Evolutionary conservation across 305 asterid species (phyloP), one percentile per base, ranked within the genome.

Genomic region (Striga hermonthica): DNA sequence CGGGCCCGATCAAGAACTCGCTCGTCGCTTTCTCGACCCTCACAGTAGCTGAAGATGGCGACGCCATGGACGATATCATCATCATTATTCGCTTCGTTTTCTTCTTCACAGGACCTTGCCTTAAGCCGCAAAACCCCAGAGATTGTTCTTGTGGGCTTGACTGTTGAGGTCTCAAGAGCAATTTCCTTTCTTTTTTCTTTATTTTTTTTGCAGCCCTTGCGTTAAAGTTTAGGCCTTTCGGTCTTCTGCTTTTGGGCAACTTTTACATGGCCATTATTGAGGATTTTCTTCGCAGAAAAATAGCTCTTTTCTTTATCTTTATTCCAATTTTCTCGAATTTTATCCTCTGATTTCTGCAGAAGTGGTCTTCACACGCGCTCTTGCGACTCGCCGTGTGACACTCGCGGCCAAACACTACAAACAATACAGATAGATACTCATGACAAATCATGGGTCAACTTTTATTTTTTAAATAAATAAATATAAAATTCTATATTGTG

Each of bases 11-110:
- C 81, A 93, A 79, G 77, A 93, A 86, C 82, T 93, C 99, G 91
- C 97, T 93, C n/a, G 97, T 93, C 8, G 99, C 97, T 72, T 93
- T 93, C 70, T 93, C 99, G 43, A 90, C 99, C 64, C 96, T 76
- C 53, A 78, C 80, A 55, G 84, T 58, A 47, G 86, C 93, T 56
- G 96, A 78, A 12, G 90, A 80, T 10, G 86, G 70, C 9, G 95
- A 76, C 6, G 81, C 76, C 65, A 81, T 71, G 15, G 82, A 70
- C 4, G 86, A 57, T 37, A 83, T 79, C 85, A 83, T 80, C 55
- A 22, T 22, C 31, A 22, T 22, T 22, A 0, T 60, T 12, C 45
- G 9, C 68, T 14, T 43, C 40, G 15, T 1, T 34, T 10, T 34
- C 34, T 13, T 35, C 5, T 6, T 37, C 7, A 64, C 5, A 62